Base-by-base conservation (phyloP, 768 basidiomycete species). In the Leccinellum luteum region DNA sequence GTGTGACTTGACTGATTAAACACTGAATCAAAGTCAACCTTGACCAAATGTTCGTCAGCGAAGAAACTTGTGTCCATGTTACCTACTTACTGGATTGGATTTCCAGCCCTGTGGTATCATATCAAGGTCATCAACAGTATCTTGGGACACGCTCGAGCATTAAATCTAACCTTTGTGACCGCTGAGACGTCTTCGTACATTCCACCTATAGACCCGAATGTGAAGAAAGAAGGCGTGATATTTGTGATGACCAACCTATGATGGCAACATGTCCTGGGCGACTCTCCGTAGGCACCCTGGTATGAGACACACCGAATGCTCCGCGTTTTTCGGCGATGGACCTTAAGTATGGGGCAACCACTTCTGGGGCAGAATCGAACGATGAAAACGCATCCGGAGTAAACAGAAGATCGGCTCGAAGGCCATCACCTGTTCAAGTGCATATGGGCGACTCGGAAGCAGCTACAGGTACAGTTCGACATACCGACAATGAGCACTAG, bases 171-270 rank as follows among this genome's bases (percentile, higher is more conserved):
- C 79, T 91, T 90, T 21, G 89, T 92, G 30, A 92, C 91, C 15
- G 92, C 91, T 0, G 88, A 90, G 4, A 91, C 91, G 61, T 94
- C 90, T 71, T 94, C 92, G 66, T 93, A 92, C 90, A 94, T 93
- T 3, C 92, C 92, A 31, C 84, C 84, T 86, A 53, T n/a, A n/a
- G 30, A 48, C n/a, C 13, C 23, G 9, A 17, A 61, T 25, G 32
- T 63, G 48, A 59, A 50, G n/a, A 54, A 4, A 23, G 58, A 54
- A 48, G 13, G 21, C 5, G n/a, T 45, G 14, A 31, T 2, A 47
- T 17, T 19, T 43, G 7, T 35, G 41, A 51, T 3, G 49, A 63
- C 73, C 13, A 60, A 84, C 88, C 92, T 59, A 94, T 92, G 53
- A 94, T 82, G 21, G 92, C 92, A 25, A 94, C 91, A 69, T 94